A percentile compares a stretch with the other conserved stretches of the same genome.
phyloP scores from a whole-genome alignment of 257 asterid genomes.

The Primulina tabacum region DNA sequence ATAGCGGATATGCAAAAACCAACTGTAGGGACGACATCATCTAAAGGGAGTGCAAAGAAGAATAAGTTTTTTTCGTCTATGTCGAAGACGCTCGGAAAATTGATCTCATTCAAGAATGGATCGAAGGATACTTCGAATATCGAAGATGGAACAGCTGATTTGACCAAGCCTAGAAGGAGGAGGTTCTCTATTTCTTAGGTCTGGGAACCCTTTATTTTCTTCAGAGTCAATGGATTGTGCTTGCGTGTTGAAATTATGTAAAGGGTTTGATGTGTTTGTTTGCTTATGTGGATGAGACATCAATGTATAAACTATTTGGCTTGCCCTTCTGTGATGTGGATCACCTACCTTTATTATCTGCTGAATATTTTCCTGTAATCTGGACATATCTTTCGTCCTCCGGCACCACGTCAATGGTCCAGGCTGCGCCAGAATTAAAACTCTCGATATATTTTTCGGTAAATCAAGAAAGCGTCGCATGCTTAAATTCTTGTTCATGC shows the following conservation, averaged over 20 bases:
- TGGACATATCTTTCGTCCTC: too few species aligned
- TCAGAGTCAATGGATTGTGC: not conserved
- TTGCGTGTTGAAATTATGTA: not conserved
- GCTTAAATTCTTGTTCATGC: too few species aligned
- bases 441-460: too few species aligned
- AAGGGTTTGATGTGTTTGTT: too few species aligned
- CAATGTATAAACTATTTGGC: not conserved
- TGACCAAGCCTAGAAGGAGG: conserved; percentile 84
- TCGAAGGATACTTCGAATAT: conserved; percentile 73
- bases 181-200: conserved; percentile 81
- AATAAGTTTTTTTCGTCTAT: conserved; percentile 72
- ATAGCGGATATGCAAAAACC: conserved; percentile 56
- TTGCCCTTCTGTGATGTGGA: too few species aligned
- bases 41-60: conserved; percentile 38
- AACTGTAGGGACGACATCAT: conserved; percentile 40
- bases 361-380: too few species aligned
- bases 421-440: too few species aligned
- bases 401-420: too few species aligned
- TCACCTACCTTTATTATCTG: too few species aligned
- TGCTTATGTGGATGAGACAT: not conserved
- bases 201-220: not conserved
- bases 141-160: conserved; percentile 57
- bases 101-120: conserved; percentile 84
- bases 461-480: too few species aligned
- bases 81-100: conserved; percentile 72